Percentiles rank a stretch among this genome's conserved stretches.
Evolutionary conservation across 345 rosid species (phyloP).

Genomic region (Hibiscus syriacus): DNA sequence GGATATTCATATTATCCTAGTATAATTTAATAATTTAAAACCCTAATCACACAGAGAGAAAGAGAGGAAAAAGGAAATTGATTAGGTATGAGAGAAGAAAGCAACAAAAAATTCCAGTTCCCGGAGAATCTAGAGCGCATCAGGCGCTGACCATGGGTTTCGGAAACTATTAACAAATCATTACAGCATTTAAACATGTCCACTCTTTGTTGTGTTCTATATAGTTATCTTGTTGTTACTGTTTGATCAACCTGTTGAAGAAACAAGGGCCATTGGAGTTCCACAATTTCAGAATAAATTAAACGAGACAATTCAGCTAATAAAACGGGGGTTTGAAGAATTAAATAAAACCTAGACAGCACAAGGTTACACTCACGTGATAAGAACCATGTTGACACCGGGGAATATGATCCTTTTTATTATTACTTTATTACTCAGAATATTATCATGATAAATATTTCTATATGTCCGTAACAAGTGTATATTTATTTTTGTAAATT

Average conservation of each 20-base stretch:
- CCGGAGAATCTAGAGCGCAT: slow-evolving; percentile 97
- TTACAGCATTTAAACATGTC: slow-evolving; percentile 4
- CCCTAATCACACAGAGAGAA: slow-evolving; percentile 20
- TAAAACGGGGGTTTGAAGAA: not conserved
- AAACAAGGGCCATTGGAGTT: not conserved
- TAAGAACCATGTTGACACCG: slow-evolving; percentile 57
- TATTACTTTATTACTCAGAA: not conserved
- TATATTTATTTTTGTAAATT: too few species aligned
- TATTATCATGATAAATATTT: not conserved
- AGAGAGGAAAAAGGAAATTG: slow-evolving; percentile 5
- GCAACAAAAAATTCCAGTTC: slow-evolving; percentile 30
- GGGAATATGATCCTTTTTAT: slow-evolving; percentile 32
- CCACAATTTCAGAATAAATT: not conserved
- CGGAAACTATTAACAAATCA: slow-evolving; percentile 33
- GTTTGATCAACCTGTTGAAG: not conserved
- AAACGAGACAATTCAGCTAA: not conserved
- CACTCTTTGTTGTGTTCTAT: not conserved
- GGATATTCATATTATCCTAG: slow-evolving; percentile 19
- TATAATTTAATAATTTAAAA: slow-evolving; percentile 12
- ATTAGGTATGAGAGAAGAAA: slow-evolving; percentile 20
- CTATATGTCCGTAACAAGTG: not conserved
- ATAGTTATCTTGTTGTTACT: not conserved
- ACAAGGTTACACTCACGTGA: too few species aligned
- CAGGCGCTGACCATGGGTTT: slow-evolving; percentile 82
- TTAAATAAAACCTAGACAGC: slow-evolving; percentile 25